These are phyloP conservation scores for Agrocybe pediades DNA, from an alignment of 768 basidiomycete species.

Conservation along the genomic window DNA sequence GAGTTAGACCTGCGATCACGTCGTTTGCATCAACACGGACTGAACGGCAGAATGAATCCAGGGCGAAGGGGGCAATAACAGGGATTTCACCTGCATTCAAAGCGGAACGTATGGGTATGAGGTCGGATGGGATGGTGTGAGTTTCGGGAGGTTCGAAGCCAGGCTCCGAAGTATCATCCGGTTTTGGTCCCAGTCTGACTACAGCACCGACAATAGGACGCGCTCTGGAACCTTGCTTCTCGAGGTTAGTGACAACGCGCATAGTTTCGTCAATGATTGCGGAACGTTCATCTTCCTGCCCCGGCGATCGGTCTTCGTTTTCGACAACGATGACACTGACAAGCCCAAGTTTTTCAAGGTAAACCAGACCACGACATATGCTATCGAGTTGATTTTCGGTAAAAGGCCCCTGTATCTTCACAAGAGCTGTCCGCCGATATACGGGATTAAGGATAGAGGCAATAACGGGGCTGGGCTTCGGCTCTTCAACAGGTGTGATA, in stretches of 20 bases:
- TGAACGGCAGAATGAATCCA: conserved; percentile 89
- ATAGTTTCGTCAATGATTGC: conserved; percentile 78
- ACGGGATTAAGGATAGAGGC: conserved; percentile 85
- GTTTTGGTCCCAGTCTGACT: conserved; percentile 81
- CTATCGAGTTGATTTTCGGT: conserved; percentile 91
- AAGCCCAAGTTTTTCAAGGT: conserved; percentile 93
- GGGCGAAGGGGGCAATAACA: conserved; percentile 89
- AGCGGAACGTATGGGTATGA: conserved; percentile 84
- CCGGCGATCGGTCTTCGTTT: conserved; percentile 71
- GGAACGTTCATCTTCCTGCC: conserved; percentile 69
- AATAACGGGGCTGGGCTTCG: conserved; percentile 56
- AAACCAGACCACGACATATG: conserved; percentile 90
- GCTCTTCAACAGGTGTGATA: conserved; percentile 35
- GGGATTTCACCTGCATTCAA: conserved; percentile 95
- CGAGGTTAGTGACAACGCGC: conserved; percentile 80
- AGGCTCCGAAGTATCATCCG: conserved; percentile 37
- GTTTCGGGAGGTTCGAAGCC: conserved; percentile 62
- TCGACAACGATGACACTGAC: conserved; percentile 96
- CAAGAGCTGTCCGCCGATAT: conserved; percentile 84
- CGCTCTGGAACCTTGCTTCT: conserved; percentile 82
- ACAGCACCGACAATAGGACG: conserved; percentile 88
- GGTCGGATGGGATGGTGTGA: conserved; percentile 78
- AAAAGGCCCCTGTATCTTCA: conserved; percentile 97
- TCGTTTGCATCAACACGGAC: conserved; percentile 86
- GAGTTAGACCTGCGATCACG: conserved; percentile 83